These are phyloP conservation scores for Nicotiana tabacum DNA, from an alignment of 257 asterid genomes.

Conservation along the genomic window DNA sequence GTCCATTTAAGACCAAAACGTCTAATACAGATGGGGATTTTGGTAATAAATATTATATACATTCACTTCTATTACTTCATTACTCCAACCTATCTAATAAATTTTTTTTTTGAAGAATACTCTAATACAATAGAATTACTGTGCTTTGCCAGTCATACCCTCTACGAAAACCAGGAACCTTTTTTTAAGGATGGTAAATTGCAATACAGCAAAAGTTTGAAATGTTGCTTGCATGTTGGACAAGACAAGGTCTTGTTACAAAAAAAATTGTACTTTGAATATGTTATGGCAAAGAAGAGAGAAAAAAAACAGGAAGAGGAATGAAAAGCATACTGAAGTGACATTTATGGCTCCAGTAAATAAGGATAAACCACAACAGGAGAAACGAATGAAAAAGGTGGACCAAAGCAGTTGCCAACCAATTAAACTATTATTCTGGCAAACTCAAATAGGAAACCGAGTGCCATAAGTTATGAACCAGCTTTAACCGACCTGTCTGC, in stretches of 20 bases:
- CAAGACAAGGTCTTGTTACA: not conserved
- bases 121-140: not conserved
- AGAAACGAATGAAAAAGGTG: not conserved
- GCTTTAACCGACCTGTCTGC: conserved; percentile 77
- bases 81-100: not conserved
- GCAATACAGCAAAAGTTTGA: not conserved
- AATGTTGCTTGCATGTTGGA: not conserved
- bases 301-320: not conserved
- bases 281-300: not conserved
- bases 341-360: not conserved
- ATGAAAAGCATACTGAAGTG: not conserved
- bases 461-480: conserved; percentile 15
- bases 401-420: not conserved
- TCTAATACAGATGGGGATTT: not conserved
- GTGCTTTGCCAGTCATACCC: not conserved
- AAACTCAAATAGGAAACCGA: not conserved
- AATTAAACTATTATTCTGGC: not conserved
- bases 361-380: not conserved
- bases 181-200: not conserved
- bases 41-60: not conserved
- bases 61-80: not conserved
- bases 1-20: not conserved
- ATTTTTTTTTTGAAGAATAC: not conserved
- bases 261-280: not conserved
- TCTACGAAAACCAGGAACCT: not conserved